Evolutionary conservation across 1,284 basidiomycete genomes (phyloP).

Genomic region (Sparassis latifolia): DNA sequence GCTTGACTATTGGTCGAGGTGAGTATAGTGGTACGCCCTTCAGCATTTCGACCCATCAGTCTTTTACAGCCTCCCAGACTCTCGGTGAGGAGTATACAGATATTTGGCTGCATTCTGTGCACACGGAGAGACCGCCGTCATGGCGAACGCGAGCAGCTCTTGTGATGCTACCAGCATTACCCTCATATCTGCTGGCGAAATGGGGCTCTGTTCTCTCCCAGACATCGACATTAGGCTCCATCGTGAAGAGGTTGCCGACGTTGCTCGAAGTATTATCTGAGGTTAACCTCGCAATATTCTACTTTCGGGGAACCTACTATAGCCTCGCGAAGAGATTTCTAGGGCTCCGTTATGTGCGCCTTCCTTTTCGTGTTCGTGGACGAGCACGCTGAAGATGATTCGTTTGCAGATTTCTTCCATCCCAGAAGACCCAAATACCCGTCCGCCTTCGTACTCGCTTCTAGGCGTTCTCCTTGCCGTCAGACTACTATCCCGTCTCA

Average conservation of each 20-base stretch:
- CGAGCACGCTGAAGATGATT: background rate
- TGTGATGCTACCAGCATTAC: conserved; percentile 59
- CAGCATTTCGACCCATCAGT: background rate
- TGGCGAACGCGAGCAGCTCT: conserved; percentile 42
- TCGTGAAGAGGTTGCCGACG: conserved; percentile 39
- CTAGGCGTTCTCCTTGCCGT: conserved; percentile 73
- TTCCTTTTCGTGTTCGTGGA: background rate
- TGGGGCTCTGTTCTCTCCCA: conserved; percentile 34
- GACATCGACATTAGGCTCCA: conserved; percentile 28
- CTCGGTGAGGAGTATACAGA: conserved; percentile 91
- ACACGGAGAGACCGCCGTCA: conserved; percentile 34
- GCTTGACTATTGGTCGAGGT: conserved; percentile 75
- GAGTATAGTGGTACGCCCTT: conserved; percentile 10
- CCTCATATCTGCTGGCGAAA: conserved; percentile 53
- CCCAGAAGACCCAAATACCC: conserved; percentile 62
- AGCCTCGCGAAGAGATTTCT: conserved; percentile 68
- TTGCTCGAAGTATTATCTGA: conserved; percentile 55
- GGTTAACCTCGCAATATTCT: conserved; percentile 78
- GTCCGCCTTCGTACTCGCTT: conserved; percentile 79
- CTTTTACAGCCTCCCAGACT: conserved; percentile 61
- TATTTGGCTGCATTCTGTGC: conserved; percentile 64
- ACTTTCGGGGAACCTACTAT: conserved; percentile 76
- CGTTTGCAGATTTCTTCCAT: conserved; percentile 61
- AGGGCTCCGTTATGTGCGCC: conserved; percentile 66
- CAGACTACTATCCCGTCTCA: conserved; percentile 62